phyloP scores from a whole-genome alignment of 768 basidiomycete species.

The Tulasnella sp. region DNA sequence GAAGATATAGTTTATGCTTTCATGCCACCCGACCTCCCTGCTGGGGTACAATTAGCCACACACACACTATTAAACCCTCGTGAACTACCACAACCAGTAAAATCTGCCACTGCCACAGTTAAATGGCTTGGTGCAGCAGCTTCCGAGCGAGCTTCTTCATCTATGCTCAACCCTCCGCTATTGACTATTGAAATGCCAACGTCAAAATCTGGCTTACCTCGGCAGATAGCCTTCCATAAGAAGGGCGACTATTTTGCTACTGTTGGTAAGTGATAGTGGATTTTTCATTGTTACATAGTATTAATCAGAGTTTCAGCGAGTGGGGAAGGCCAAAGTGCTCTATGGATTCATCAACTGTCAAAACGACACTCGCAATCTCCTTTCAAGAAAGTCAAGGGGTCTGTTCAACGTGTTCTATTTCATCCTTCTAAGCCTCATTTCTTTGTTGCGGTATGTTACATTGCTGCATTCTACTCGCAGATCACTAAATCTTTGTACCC shows the following conservation, averaged over 20 bases:
- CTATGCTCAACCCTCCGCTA: conserved; percentile 36
- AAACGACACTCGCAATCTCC: conserved; percentile 94
- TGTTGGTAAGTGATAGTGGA: conserved; percentile 56
- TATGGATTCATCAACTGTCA: conserved; percentile 93
- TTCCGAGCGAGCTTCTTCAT: conserved; percentile 32
- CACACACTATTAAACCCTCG: conserved; percentile 49
- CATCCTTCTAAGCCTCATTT: conserved; percentile 91
- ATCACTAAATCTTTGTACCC: conserved; percentile 17
- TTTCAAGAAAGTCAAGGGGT: conserved; percentile 88
- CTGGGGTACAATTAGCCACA: conserved; percentile 43
- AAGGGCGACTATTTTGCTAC: conserved; percentile 92
- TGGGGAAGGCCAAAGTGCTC: conserved; percentile 60
- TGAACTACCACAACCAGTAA: conserved; percentile 51
- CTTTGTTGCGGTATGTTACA: conserved; percentile 77
- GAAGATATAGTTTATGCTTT: conserved; percentile 71
- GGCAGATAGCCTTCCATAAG: conserved; percentile 83
- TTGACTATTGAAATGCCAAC: conserved; percentile 50
- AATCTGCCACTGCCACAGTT: conserved; percentile 38
- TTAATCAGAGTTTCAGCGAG: conserved; percentile 32
- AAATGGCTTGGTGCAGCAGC: conserved; percentile 45
- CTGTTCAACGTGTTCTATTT: conserved; percentile 84
- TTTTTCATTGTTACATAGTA: conserved; percentile 2
- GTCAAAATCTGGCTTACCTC: conserved; percentile 55
- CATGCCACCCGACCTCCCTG: conserved; percentile 64
- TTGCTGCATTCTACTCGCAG: neutral